Evolutionary conservation across 1,284 basidiomycete genomes (phyloP), one percentile per base, ranked within the genome.

Genomic region (Trametes versicolor): DNA sequence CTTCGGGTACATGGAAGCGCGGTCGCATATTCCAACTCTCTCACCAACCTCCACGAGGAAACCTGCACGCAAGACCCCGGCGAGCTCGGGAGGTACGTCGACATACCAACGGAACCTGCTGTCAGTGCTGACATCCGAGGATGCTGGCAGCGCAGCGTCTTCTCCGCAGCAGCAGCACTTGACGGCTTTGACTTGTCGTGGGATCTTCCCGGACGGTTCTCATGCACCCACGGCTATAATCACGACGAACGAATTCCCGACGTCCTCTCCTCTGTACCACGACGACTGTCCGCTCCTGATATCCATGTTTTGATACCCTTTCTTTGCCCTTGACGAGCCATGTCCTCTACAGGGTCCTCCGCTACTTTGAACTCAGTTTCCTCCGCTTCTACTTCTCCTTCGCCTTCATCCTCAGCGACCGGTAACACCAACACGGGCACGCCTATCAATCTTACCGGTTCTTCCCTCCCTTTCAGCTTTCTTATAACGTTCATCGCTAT

Each of bases 401-500:
- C 53, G 29, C 15, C 48, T 47, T 59, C 63, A 5, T 57, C 60
- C 17, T 51, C 62, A 19, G 8, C 49, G n/a, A 10, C 59, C 1
- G 21, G 50, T 25, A 39, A 21, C 32, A 45, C 39, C 49, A 50
- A 27, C 56, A 23, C 49, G 10, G 50, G 54, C 48, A 34, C 43
- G 45, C 43, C 54, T 19, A 21, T 27, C 1, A 41, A 23, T 27
- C 49, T 60, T n/a, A 53, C 34, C 25, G 68, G 68, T 58, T 74
- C 71, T 2, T 74, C 74, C 10, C 71, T 76, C 25, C 74, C 73
- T 17, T 89, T 89, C 69, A 87, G 87, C 47, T 89, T 89, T 72
- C 81, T 89, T 67, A 82, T 89, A 73, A 83, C 86, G 37, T 87
- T 89, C 71, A 77, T 87, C 72, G 81, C 83, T 9, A 80, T 89